Percentiles rank a stretch among this genome's conserved stretches.
These are phyloP conservation scores for Microdochium nivale DNA, from an alignment of 2,329 filamentous ascomycete species.

Conservation along the genomic window DNA sequence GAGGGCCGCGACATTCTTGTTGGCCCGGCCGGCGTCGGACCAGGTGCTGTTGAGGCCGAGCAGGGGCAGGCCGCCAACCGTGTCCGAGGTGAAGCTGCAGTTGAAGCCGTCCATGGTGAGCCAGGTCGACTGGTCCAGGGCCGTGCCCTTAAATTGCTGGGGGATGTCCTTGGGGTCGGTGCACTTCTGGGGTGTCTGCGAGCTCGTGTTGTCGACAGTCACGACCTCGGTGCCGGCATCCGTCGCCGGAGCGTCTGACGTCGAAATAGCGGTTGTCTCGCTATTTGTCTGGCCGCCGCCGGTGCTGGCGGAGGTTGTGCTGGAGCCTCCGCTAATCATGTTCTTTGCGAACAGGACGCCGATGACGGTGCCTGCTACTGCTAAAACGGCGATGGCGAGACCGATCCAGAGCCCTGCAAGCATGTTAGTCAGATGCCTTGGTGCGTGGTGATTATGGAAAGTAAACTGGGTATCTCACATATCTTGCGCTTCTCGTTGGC, in stretches of 20 bases:
- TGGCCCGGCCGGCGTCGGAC: slow-evolving; percentile 57
- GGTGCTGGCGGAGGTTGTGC: not conserved
- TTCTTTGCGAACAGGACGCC: not conserved
- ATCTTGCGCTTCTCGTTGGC: not conserved
- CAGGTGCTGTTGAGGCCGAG: slow-evolving; percentile 64
- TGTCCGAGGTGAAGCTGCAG: slow-evolving; percentile 60
- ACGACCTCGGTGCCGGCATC: not conserved
- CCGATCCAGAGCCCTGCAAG: not conserved
- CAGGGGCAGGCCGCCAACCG: slow-evolving; percentile 57
- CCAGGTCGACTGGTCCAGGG: slow-evolving; percentile 65
- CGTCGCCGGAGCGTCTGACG: not conserved
- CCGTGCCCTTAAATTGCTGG: slow-evolving; percentile 49
- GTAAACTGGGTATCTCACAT: not conserved
- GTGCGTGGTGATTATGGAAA: not conserved
- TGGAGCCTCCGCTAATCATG: not conserved
- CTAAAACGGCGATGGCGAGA: not conserved
- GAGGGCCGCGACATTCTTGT: slow-evolving; percentile 55
- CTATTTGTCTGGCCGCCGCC: not conserved
- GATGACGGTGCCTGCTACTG: not conserved
- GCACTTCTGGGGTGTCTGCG: not conserved
- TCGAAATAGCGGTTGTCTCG: not conserved
- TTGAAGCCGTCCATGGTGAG: slow-evolving; percentile 67
- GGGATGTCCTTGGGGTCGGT: slow-evolving; percentile 25
- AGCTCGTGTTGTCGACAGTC: not conserved
- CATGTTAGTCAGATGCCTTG: not conserved